A percentile compares a stretch with the other conserved stretches of the same genome.
Evolutionary conservation across 2,329 filamentous ascomycete species (phyloP).

Genomic region (Akanthomyces uredinophilus): DNA sequence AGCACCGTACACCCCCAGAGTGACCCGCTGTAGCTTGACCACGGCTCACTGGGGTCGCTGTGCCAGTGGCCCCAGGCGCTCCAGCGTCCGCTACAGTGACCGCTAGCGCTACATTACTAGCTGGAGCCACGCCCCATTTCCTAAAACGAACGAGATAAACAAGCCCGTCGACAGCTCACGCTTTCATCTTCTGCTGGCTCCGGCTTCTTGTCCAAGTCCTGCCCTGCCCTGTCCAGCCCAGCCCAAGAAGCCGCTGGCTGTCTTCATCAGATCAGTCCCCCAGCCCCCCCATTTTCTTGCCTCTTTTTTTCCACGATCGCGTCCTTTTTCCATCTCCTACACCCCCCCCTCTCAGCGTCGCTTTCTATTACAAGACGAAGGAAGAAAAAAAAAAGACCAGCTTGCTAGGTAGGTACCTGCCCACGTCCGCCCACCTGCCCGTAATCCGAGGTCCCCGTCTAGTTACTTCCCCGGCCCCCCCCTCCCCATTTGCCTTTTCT

Average conservation of each 20-base stretch:
- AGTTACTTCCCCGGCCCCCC: conserved; percentile 1
- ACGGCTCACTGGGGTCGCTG: background rate
- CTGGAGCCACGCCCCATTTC: conserved; percentile 10
- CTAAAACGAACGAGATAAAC: conserved; percentile 15
- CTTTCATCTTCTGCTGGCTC: background rate
- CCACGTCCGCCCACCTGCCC: conserved; percentile 9
- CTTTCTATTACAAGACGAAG: background rate
- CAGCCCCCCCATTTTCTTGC: background rate
- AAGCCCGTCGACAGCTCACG: background rate
- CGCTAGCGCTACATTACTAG: background rate
- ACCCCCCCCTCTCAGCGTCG: background rate
- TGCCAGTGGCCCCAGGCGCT: background rate
- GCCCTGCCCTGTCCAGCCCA: background rate
- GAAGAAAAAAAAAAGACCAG: background rate
- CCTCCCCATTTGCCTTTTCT: background rate
- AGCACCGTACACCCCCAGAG: background rate
- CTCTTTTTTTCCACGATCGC: background rate
- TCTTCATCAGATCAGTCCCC: too few relatives aligned
- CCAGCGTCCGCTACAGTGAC: background rate
- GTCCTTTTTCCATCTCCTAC: background rate
- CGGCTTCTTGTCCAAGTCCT: background rate
- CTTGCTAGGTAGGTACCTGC: conserved; percentile 2
- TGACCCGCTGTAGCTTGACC: background rate
- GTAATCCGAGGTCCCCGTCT: conserved; percentile 3
- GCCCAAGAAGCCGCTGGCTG: background rate